Evolutionary conservation across 129 eudicot genomes (phyloP), one percentile per base, ranked within the genome.

Genomic region (Flaveria linearis): DNA sequence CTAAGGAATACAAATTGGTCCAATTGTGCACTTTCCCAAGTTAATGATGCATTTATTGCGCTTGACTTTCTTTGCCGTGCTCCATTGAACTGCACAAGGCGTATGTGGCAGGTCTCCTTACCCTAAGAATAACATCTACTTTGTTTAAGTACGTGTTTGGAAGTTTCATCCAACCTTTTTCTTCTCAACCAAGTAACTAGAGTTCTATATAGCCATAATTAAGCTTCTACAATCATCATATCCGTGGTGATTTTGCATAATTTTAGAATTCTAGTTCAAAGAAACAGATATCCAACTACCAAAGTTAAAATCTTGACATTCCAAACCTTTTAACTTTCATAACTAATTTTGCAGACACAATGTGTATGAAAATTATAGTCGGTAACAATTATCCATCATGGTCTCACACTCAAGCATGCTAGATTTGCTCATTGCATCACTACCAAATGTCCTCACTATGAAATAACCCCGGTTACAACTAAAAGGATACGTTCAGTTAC

Each of bases 401-500:
- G 65, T 18, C 66, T 55, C 61, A 72, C 30, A 12, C 20, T 18
- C 52, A 65, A 36, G 0, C 50, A 65, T 4, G 71, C 49, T 65
- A 20, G 43, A 67, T 65, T 4, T 20, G 18, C 51, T 41, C 71
- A 39, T 16, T n/a, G 11, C 16, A 28, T 63, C 69, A 11, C 20
- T 30, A 30, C 41, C 41, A 36, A 36, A 36, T 36, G 28, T 41
- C 51, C 0, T 41, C 52, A n/a, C 30, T 41, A 67, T 17, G 9
- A n/a, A 67, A 41, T 42, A 42, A 68, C 56, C 55, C 7, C 33
- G 43, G 43, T 43, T 30, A 68, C 55, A 55, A 36, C 66, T 55
- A 65, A 26, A 69, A 69, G 42, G 42, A 69, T 47, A 69, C 25
- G 17, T 47, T 49, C 60, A 63, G 67, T 18, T 75, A 26, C 46